Evolutionary conservation across 805 yeast genomes (phyloP), one percentile per base, ranked within the genome.

Genomic region (Metschnikowia santaceciliae): DNA sequence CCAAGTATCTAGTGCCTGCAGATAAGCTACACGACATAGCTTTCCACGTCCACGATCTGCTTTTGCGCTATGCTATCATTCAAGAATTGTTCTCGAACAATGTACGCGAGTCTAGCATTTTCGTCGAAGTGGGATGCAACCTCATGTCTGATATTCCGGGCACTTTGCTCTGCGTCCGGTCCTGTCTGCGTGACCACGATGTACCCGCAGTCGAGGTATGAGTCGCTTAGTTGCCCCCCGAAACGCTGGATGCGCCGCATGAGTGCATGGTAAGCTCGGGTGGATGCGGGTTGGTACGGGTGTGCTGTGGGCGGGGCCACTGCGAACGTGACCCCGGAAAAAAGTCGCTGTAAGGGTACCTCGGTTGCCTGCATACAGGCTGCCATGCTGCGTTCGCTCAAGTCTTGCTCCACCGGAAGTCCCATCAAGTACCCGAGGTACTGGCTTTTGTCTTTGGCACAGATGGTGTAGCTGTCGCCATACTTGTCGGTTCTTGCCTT

Each of bases 391-490:
- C 35, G 43, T 23, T 32, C 32, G 17, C 38, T 32, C 26, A 52
- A 32, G 13, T 45, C 35, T 50, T 17, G 49, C 47, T 14, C 53
- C 54, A 15, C 57, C 46, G 36, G 61, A 40, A 49, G 46, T 8
- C 38, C 26, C 35, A 37, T 20, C 32, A 56, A 52, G 23, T 52
- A 34, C 15, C 42, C 37, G 40, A 54, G 52, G n/a, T 40, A 54
- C 30, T 50, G 52, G n/a, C 23, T 42, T 20, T 37, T 17, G 11
- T 39, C 33, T 8, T 22, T 19, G 19, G 71, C 56, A 8, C 67
- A 62, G 3, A 77, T 64, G 0, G 66, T 67, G 54, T 70, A 81
- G 53, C 94, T 83, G 61, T 86, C 89, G 0, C 90, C 91, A 61
- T 61, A 81, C 14, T 56, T 55, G 61, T 90, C 96, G 0, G 78